These are phyloP conservation scores for Graphilbum ipis-grandicollis DNA, from an alignment of 2,329 filamentous ascomycete genomes.

Conservation along the genomic window DNA sequence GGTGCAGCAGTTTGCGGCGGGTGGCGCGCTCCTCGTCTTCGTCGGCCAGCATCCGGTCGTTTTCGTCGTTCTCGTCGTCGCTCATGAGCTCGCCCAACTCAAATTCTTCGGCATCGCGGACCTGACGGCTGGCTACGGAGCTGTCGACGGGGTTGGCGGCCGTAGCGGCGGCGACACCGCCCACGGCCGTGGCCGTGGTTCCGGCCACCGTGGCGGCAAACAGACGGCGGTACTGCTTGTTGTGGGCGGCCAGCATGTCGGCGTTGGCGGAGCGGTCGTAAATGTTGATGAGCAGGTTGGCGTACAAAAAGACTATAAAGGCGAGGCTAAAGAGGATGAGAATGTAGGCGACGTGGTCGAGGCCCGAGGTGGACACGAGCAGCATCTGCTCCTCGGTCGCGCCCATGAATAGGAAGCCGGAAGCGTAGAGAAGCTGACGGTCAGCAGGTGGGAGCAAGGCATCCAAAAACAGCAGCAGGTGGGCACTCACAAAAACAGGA, in stretches of 20 bases:
- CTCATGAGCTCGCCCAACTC: slow-evolving; percentile 82
- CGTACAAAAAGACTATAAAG: slow-evolving; percentile 80
- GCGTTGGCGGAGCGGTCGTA: slow-evolving; percentile 48
- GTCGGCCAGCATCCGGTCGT: slow-evolving; percentile 63
- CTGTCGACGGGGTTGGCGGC: neutral
- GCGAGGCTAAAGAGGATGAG: slow-evolving; percentile 81
- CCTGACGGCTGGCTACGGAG: slow-evolving; percentile 26
- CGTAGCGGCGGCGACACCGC: neutral
- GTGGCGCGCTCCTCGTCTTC: slow-evolving; percentile 40
- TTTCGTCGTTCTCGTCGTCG: slow-evolving; percentile 77
- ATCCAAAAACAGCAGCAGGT: neutral
- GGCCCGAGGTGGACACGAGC: slow-evolving; percentile 51
- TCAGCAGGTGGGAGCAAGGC: slow-evolving; percentile 9
- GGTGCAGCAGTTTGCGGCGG: slow-evolving; percentile 19
- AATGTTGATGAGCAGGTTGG: slow-evolving; percentile 68
- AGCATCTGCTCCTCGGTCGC: slow-evolving; percentile 93
- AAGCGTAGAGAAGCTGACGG: slow-evolving; percentile 64
- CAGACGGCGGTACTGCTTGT: neutral
- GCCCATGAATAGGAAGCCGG: slow-evolving; percentile 93
- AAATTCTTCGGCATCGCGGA: slow-evolving; percentile 78
- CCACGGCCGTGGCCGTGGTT: neutral
- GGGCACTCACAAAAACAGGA: slow-evolving; percentile 35
- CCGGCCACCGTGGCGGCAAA: neutral
- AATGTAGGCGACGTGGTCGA: slow-evolving; percentile 84
- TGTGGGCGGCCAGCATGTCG: slow-evolving; percentile 6